These are phyloP conservation scores for Sistotremastrum niveocremeum DNA, from an alignment of 768 basidiomycete species.

Conservation along the genomic window DNA sequence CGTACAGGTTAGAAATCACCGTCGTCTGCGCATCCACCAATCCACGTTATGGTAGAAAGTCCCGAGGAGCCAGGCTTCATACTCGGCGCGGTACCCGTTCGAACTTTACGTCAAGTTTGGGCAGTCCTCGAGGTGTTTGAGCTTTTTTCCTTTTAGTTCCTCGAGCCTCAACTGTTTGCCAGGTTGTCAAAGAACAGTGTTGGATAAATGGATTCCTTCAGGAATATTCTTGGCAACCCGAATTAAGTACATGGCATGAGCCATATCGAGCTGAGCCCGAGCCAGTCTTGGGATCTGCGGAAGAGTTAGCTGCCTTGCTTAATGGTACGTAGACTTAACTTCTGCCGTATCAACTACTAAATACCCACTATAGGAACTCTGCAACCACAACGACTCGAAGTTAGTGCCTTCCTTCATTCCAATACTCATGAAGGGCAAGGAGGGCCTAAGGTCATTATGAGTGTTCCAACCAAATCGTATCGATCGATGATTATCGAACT, in stretches of 20 bases:
- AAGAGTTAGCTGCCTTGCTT: constrained; percentile 51
- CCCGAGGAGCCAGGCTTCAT: constrained; percentile 69
- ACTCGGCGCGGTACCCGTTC: constrained; percentile 58
- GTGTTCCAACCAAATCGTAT: constrained; percentile 43
- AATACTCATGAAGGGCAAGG: constrained; percentile 3
- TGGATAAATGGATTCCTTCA: constrained; percentile 68
- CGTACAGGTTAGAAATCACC: constrained; percentile 40
- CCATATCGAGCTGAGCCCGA: constrained; percentile 18
- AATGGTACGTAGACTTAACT: constrained; percentile 29
- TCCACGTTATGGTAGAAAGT: constrained; percentile 49
- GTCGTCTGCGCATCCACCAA: constrained; percentile 49
- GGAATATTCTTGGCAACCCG: constrained; percentile 48
- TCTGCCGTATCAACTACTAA: not conserved
- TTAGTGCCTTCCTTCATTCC: constrained; percentile 52
- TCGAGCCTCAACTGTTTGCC: not conserved
- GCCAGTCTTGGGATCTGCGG: constrained; percentile 24
- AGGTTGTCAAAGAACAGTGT: constrained; percentile 73
- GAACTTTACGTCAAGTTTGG: constrained; percentile 61
- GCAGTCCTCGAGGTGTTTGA: constrained; percentile 51
- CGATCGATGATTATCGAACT: constrained; percentile 47
- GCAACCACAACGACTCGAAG: constrained; percentile 51
- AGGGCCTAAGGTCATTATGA: constrained; percentile 19
- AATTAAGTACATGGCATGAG: constrained; percentile 23
- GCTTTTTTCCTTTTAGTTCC: constrained; percentile 1
- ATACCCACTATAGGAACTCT: constrained; percentile 29